Conservation (phyloP, 2,329 filamentous ascomycete species). For the Elsinoe australis region DNA sequence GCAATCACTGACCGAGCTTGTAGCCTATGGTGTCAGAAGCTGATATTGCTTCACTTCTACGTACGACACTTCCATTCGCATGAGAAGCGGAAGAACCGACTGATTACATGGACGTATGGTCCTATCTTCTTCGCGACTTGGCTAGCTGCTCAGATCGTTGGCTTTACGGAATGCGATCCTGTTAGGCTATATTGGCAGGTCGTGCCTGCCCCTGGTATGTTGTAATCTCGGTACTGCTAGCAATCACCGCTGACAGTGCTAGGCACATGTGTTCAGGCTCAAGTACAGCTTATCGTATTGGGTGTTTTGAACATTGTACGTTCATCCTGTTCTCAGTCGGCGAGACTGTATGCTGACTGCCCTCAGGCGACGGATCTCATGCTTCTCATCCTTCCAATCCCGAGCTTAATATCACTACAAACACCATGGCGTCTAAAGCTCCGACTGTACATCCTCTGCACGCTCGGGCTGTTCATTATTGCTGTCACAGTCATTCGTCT, state of each 20-base stretch:
- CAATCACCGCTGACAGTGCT: background rate
- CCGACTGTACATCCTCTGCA: slow-evolving; percentile 2
- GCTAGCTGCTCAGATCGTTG: slow-evolving; percentile 6
- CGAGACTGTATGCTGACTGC: background rate
- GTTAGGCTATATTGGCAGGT: slow-evolving; percentile 9
- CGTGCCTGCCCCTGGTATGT: slow-evolving; percentile 1
- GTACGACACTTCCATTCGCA: slow-evolving; percentile 11
- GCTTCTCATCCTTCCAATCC: slow-evolving; percentile 10
- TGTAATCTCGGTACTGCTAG: background rate
- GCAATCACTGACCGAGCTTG: background rate
- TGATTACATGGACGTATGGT: slow-evolving; percentile 11
- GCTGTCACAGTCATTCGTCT: slow-evolving; percentile 12
- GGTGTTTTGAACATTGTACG: slow-evolving; percentile 9
- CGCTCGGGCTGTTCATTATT: slow-evolving; percentile 9
- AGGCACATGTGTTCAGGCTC: slow-evolving; percentile 9
- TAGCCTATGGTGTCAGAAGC: slow-evolving; percentile 10
- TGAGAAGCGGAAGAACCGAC: slow-evolving; percentile 9
- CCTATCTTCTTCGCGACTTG: slow-evolving; percentile 9
- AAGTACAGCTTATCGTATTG: slow-evolving; percentile 11
- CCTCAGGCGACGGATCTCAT: slow-evolving; percentile 4
- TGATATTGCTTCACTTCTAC: slow-evolving; percentile 12
- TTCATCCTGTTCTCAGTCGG: background rate
- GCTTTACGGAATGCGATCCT: slow-evolving; percentile 10
- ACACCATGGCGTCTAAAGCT: slow-evolving; percentile 12
- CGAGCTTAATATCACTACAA: slow-evolving; percentile 5